phyloP scores from a whole-genome alignment of 139 green algal genomes.

The Tetraselmis striata region DNA sequence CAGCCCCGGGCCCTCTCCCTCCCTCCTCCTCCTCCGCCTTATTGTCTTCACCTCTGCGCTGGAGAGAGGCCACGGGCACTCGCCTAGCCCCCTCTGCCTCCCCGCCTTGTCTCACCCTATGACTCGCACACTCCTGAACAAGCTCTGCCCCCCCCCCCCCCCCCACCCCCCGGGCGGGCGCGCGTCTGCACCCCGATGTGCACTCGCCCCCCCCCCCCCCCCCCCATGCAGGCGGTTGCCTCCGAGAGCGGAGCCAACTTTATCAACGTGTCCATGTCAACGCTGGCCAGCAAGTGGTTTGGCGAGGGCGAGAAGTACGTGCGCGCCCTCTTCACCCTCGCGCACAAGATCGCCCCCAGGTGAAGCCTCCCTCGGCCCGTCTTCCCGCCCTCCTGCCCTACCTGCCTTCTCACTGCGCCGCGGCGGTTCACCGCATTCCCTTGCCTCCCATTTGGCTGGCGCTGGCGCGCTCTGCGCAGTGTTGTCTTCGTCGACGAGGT shows the following conservation, averaged over 20 bases:
- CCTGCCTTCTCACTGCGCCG: background rate
- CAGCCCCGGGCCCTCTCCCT: too few relatives aligned
- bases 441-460: too few relatives aligned
- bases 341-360: slow-evolving; percentile 57
- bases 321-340: slow-evolving; percentile 53
- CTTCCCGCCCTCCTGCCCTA: background rate
- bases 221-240: background rate
- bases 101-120: background rate
- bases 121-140: too few relatives aligned
- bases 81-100: background rate
- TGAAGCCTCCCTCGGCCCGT: background rate
- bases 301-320: slow-evolving; percentile 46
- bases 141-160: too few relatives aligned
- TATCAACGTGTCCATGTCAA: slow-evolving; percentile 60
- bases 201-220: background rate
- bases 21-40: background rate
- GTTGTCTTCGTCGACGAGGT: slow-evolving; percentile 77
- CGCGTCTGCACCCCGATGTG: background rate
- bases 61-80: background rate
- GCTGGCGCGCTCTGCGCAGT: too few relatives aligned
- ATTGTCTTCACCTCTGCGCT: background rate
- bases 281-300: slow-evolving; percentile 49
- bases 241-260: slow-evolving; percentile 46
- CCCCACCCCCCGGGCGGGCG: background rate
- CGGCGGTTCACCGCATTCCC: too few relatives aligned